A percentile compares a stretch with the other conserved stretches of the same genome.
These are phyloP conservation scores for Pseudognaphalium luteoalbum DNA, from an alignment of 129 eudicot species.

Conservation along the genomic window DNA sequence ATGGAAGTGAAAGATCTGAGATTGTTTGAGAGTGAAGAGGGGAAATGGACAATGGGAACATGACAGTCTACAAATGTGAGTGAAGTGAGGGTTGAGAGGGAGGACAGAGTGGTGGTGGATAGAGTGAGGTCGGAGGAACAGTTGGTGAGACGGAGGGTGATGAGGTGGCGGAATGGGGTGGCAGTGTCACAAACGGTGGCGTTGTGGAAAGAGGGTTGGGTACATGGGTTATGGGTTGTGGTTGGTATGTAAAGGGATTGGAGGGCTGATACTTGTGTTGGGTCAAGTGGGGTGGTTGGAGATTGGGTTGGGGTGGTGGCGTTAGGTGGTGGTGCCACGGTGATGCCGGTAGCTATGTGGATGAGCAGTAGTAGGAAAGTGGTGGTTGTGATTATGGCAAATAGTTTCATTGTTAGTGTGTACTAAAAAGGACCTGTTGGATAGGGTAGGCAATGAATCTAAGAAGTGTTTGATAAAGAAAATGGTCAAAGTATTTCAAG, in stretches of 20 bases:
- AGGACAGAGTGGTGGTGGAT: conserved; percentile 56
- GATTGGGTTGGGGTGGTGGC: not conserved
- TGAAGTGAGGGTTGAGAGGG: conserved; percentile 63
- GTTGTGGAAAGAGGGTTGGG: conserved; percentile 42
- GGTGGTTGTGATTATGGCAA: not conserved
- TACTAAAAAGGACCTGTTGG: too few relatives aligned
- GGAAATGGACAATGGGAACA: conserved; percentile 43
- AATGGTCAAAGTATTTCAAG: too few relatives aligned
- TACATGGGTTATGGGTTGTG: conserved; percentile 62
- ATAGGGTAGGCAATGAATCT: too few relatives aligned
- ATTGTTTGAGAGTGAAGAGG: conserved; percentile 50
- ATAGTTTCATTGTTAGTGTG: conserved; percentile 1
- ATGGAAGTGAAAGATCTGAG: conserved; percentile 60
- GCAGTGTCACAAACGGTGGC: conserved; percentile 69
- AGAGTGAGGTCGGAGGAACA: conserved; percentile 65
- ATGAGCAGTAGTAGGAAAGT: not conserved
- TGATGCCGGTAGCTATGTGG: not conserved
- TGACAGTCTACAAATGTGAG: conserved; percentile 63
- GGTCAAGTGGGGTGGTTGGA: conserved; percentile 27
- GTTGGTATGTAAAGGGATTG: conserved; percentile 33
- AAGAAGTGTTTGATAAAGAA: too few relatives aligned
- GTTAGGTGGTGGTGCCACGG: not conserved
- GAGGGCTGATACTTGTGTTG: conserved; percentile 28
- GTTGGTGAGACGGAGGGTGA: conserved; percentile 61
- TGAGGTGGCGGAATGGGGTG: conserved; percentile 71